Evolutionary conservation across 345 rosid genomes (phyloP).

Genomic region (Raphanus sativus): DNA sequence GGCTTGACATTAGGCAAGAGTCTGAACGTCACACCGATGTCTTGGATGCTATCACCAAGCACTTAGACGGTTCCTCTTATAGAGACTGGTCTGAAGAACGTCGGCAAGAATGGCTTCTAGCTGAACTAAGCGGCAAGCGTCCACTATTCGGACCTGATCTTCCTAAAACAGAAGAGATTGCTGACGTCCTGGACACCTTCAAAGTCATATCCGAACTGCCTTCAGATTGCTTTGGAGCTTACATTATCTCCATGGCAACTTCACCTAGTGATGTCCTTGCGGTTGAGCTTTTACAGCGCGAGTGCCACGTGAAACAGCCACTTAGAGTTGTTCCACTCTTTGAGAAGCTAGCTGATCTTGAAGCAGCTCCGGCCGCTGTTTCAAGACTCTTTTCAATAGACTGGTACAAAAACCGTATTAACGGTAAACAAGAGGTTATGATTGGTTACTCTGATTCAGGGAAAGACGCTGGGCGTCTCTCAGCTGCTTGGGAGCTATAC

Average conservation of each 20-base stretch:
- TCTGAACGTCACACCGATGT: conserved; percentile 97
- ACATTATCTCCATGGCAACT: conserved; percentile 97
- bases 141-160: conserved; percentile 96
- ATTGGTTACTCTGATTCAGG: conserved; percentile 99
- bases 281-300: conserved; percentile 94
- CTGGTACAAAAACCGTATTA: conserved; percentile 84
- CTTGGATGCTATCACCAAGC: conserved; percentile 85
- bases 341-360: conserved; percentile 97
- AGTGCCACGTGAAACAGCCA: conserved; percentile 85
- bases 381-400: conserved; percentile 86
- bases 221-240: conserved; percentile 83
- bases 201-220: conserved; percentile 88
- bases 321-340: conserved; percentile 97
- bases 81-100: conserved; percentile 87
- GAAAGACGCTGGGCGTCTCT: conserved; percentile 92
- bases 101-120: conserved; percentile 87
- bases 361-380: conserved; percentile 98
- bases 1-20: conserved; percentile 96
- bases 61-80: conserved; percentile 86
- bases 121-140: conserved; percentile 87
- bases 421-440: conserved; percentile 99
- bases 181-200: conserved; percentile 85
- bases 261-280: conserved; percentile 94
- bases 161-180: conserved; percentile 87
- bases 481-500: conserved; percentile 98